These are phyloP conservation scores for Zelopaecilomyces penicillatus DNA, from an alignment of 2,329 filamentous ascomycete genomes.

Conservation along the genomic window DNA sequence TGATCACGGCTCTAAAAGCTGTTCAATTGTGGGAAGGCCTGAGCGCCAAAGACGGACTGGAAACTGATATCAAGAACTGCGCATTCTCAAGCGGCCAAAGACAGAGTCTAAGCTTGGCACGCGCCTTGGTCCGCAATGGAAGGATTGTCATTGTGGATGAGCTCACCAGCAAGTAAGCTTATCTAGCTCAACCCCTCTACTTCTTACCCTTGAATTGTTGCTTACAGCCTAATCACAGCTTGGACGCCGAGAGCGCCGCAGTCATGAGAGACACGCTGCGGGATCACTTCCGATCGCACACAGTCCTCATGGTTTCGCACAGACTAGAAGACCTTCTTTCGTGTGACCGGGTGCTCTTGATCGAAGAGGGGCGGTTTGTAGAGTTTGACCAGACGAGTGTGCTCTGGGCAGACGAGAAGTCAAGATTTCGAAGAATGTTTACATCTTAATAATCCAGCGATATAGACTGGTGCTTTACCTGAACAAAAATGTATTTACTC, in stretches of 20 bases:
- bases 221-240: slow-evolving; percentile 13
- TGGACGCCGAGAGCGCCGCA: slow-evolving; percentile 30
- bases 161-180: slow-evolving; percentile 18
- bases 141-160: slow-evolving; percentile 31
- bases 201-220: not conserved
- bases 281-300: slow-evolving; percentile 31
- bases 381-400: slow-evolving; percentile 18
- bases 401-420: slow-evolving; percentile 1
- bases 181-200: not conserved
- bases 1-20: not conserved
- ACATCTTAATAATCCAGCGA: not conserved
- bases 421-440: slow-evolving; percentile 3
- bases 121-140: slow-evolving; percentile 20
- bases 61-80: slow-evolving; percentile 9
- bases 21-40: slow-evolving; percentile 12
- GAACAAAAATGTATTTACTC: no score
- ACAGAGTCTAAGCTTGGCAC: slow-evolving; percentile 15
- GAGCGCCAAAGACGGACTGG: slow-evolving; percentile 10
- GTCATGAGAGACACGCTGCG: slow-evolving; percentile 27
- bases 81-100: slow-evolving; percentile 15
- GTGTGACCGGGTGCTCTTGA: slow-evolving; percentile 38
- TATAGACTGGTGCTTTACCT: no score
- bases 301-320: slow-evolving; percentile 40
- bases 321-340: slow-evolving; percentile 37
- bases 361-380: slow-evolving; percentile 35